Conservation (phyloP, 345 rosid species). For the Linum trigynum region DNA sequence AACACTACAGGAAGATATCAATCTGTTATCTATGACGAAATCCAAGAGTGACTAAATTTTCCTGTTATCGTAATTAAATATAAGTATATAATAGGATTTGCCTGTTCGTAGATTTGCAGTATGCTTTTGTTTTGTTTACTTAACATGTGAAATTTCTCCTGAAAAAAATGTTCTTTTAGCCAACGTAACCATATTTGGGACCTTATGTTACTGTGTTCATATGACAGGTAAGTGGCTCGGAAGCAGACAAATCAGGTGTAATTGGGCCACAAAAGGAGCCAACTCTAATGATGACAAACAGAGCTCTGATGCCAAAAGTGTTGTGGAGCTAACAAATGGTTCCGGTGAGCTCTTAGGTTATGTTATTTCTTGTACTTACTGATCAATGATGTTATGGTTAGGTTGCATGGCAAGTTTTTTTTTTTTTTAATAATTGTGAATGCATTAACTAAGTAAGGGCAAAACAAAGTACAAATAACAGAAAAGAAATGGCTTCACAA, state of each 20-base stretch:
- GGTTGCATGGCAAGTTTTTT: neutral
- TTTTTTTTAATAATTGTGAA: neutral
- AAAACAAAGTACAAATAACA: too few relatives aligned
- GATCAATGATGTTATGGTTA: neutral
- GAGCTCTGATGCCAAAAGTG: slow-evolving; percentile 8
- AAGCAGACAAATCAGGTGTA: slow-evolving; percentile 10
- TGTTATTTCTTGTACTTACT: neutral
- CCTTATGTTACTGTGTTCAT: neutral
- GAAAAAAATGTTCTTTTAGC: neutral
- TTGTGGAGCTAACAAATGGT: slow-evolving; percentile 3
- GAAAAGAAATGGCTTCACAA: too few relatives aligned
- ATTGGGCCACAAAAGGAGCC: slow-evolving; percentile 10
- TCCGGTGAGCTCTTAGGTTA: neutral
- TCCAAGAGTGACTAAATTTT: neutral
- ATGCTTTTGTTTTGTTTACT: neutral
- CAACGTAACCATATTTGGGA: neutral
- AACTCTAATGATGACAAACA: slow-evolving; percentile 6
- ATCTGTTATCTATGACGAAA: neutral
- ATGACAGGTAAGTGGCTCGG: slow-evolving; percentile 13
- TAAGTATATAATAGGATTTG: neutral
- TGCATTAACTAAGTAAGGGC: neutral
- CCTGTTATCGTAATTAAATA: neutral
- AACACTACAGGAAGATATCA: neutral
- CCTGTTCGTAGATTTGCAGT: neutral
- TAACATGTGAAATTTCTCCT: neutral